Evolutionary conservation across 2,329 filamentous ascomycete genomes (phyloP).

Genomic region (Hymenoscyphus fructigenus): DNA sequence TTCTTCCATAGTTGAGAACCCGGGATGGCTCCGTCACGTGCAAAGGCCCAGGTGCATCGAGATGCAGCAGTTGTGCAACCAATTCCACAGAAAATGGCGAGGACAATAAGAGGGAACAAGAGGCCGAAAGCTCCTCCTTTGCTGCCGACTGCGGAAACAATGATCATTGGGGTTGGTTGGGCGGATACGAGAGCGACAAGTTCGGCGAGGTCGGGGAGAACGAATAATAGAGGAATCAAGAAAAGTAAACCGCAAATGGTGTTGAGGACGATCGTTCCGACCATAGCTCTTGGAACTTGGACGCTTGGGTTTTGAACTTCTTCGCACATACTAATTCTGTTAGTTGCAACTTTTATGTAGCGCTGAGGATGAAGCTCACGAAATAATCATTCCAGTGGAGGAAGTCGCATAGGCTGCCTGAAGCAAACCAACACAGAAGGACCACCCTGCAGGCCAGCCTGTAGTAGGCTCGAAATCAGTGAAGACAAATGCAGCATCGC

Average conservation of each 20-base stretch:
- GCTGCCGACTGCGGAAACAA: constrained; percentile 46
- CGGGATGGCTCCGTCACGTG: constrained; percentile 68
- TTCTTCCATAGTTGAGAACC: constrained; percentile 60
- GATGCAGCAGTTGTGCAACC: constrained; percentile 69
- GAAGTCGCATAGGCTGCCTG: constrained; percentile 74
- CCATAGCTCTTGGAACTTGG: constrained; percentile 73
- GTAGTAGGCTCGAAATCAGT: constrained; percentile 67
- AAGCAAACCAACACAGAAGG: constrained; percentile 69
- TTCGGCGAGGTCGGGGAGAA: constrained; percentile 60
- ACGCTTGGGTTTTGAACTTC: constrained; percentile 65
- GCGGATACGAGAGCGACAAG: constrained; percentile 54
- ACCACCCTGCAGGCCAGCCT: constrained; percentile 70
- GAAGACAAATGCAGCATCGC: constrained; percentile 61
- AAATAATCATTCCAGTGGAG: constrained; percentile 78
- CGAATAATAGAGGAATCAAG: constrained; percentile 67
- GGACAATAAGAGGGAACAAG: constrained; percentile 62
- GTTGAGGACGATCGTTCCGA: constrained; percentile 66
- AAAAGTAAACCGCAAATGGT: constrained; percentile 65
- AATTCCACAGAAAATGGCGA: constrained; percentile 66
- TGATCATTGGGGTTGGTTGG: constrained; percentile 65
- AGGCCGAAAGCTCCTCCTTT: constrained; percentile 62
- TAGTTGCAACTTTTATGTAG: not conserved
- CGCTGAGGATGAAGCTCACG: constrained; percentile 52
- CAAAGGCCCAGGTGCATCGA: constrained; percentile 68
- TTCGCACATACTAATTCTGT: constrained; percentile 53